Conservation (phyloP, 306 rosid species). For the Medicago arabica region DNA sequence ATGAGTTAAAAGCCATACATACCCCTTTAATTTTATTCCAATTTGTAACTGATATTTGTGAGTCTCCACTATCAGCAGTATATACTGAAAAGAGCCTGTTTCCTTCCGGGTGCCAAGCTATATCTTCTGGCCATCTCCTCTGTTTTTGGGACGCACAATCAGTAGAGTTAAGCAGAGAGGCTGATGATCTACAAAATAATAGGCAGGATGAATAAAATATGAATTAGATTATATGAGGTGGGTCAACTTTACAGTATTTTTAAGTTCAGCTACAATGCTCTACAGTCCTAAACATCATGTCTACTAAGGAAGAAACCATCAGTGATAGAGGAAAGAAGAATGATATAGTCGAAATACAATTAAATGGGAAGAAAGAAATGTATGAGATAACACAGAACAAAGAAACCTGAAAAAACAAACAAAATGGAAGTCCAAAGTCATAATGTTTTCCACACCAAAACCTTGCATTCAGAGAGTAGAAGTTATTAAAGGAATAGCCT, state of each 20-base stretch:
- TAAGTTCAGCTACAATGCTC: slow-evolving; percentile 26
- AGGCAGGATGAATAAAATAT: slow-evolving; percentile 23
- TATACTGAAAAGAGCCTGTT: slow-evolving; percentile 73
- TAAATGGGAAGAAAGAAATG: slow-evolving; percentile 26
- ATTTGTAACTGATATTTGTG: slow-evolving; percentile 77
- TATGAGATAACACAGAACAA: slow-evolving; percentile 13
- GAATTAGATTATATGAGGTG: slow-evolving; percentile 26
- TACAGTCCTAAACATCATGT: slow-evolving; percentile 7
- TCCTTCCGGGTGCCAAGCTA: slow-evolving; percentile 95
- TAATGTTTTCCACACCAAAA: slow-evolving; percentile 16
- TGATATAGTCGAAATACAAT: slow-evolving; percentile 35
- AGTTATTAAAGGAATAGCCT: background rate
- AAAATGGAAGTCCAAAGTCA: slow-evolving; percentile 7
- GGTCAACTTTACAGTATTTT: slow-evolving; percentile 3
- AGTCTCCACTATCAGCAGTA: slow-evolving; percentile 87
- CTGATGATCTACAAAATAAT: slow-evolving; percentile 68
- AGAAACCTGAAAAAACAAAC: slow-evolving; percentile 12
- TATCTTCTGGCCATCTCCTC: slow-evolving; percentile 96
- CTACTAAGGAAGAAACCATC: slow-evolving; percentile 19
- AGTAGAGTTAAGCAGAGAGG: slow-evolving; percentile 70
- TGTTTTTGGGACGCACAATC: slow-evolving; percentile 74
- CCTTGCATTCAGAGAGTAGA: background rate
- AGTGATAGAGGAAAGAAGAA: slow-evolving; percentile 22
- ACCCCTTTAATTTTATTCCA: slow-evolving; percentile 74
- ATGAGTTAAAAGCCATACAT: slow-evolving; percentile 58